Evolutionary conservation across 2,329 filamentous ascomycete species (phyloP), one percentile per base, ranked within the genome.

Genomic region (Thermoascus crustaceus): DNA sequence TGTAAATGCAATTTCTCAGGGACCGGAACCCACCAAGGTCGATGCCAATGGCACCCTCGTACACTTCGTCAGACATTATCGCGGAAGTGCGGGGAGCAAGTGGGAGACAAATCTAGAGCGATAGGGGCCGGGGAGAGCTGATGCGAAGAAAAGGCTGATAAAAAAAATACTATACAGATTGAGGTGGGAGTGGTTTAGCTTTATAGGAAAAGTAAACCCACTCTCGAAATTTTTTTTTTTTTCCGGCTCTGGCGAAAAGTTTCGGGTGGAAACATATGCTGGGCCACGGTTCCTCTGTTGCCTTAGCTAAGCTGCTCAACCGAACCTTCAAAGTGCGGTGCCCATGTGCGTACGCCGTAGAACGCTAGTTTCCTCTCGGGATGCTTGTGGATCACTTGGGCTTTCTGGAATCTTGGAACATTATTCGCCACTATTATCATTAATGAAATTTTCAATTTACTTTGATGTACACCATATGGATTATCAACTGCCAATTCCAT

Each of bases 21-120:
- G 18, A 22, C 31, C 43, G 39, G 19, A 32, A 35, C 81, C 60
- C 75, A 94, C 89, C 91, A 74, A 98, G 79, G 82, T 98, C 91
- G 75, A 98, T 98, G 80, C 91, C 91, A 75, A 96, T 86, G 80
- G 91, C 91, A 84, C 91, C 91, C 68, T 98, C 91, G 71, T 96
- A 98, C 60, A 93, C 81, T 81, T 95, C 89, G 69, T 94, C 87
- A 68, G 85, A 81, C 89, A 95, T 95, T 65, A 44, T 54, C 35
- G 32, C 9, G 35, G 25, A 29, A 26, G 14, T 32, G 19, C 34
- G 39, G 9, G 24, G 22, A 40, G 32, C 30, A 22, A 32, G 30
- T 11, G 18, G 19, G 27, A 42, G 16, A 30, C 21, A 35, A 41
- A 30, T 72, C 85, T 63, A 58, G 33, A 31, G 34, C 13, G 30